Conservation (phyloP, 2,329 filamentous ascomycete species). For the Falciphora oryzae region DNA sequence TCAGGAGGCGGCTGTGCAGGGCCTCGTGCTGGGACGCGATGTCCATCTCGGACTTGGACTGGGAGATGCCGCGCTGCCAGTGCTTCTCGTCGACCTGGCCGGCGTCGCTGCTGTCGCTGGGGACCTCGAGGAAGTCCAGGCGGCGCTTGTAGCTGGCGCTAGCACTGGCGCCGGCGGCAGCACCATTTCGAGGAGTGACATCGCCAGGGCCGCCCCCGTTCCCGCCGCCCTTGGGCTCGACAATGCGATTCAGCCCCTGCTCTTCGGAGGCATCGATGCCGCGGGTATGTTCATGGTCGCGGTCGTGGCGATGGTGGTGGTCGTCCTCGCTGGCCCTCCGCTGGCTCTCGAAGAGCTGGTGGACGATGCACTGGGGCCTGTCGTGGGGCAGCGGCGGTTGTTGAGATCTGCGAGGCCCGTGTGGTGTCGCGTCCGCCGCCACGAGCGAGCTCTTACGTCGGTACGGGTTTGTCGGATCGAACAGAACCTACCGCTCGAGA, state of each 20-base stretch:
- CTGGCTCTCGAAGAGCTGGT: constrained; percentile 58
- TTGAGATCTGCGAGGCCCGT: constrained; percentile 26
- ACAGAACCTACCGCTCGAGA: constrained; percentile 44
- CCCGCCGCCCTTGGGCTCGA: constrained; percentile 30
- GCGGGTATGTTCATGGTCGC: constrained; percentile 15
- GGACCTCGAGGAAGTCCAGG: constrained; percentile 13
- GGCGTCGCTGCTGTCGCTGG: constrained; percentile 33
- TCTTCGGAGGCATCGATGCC: constrained; percentile 15
- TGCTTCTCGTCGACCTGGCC: constrained; percentile 53
- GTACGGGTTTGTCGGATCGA: constrained; percentile 55
- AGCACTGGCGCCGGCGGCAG: background rate
- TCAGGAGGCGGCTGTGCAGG: constrained; percentile 67
- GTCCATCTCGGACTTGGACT: constrained; percentile 30
- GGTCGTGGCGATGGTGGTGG: constrained; percentile 10
- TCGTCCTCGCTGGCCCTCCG: constrained; percentile 26
- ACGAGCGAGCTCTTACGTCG: constrained; percentile 63
- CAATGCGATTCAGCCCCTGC: constrained; percentile 21
- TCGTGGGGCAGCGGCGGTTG: constrained; percentile 16
- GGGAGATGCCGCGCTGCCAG: constrained; percentile 35
- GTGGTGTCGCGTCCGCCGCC: constrained; percentile 37
- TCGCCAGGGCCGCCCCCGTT: constrained; percentile 12
- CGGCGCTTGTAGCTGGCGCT: constrained; percentile 7
- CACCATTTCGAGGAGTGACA: background rate
- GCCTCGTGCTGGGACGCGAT: constrained; percentile 20
- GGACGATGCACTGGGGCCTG: constrained; percentile 57